Conservation (phyloP, 805 yeast genomes). For the Yamadazyma ubonensis region DNA sequence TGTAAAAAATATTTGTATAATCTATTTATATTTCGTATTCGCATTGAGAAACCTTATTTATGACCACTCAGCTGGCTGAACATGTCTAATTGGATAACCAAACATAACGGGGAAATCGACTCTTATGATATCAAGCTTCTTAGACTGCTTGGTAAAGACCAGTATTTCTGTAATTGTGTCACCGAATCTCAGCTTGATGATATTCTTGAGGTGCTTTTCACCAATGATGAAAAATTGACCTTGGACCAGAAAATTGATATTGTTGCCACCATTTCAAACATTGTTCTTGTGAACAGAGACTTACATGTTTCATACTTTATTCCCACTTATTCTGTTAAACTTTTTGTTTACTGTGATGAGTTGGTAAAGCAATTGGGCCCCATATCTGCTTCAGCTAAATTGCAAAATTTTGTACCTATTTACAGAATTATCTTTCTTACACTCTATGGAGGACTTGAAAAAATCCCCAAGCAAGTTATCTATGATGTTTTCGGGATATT, state of each 20-base stretch:
- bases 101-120: background rate
- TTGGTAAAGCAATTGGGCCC: constrained; percentile 10
- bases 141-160: constrained; percentile 16
- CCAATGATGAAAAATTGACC: background rate
- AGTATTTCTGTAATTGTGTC: constrained; percentile 17
- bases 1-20: too few species aligned
- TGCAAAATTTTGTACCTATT: constrained; percentile 19
- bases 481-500: constrained; percentile 15
- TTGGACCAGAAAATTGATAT: constrained; percentile 9
- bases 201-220: constrained; percentile 11
- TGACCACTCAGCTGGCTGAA: background rate
- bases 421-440: constrained; percentile 26
- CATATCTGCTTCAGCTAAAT: constrained; percentile 6
- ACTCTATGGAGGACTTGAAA: constrained; percentile 22
- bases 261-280: constrained; percentile 26
- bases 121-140: constrained; percentile 11
- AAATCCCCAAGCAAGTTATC: constrained; percentile 9
- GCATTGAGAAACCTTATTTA: too few species aligned
- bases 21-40: too few species aligned
- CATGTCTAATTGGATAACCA: constrained; percentile 1
- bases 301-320: constrained; percentile 22
- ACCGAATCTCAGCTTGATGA: constrained; percentile 11
- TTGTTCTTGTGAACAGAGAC: constrained; percentile 23
- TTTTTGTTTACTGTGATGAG: constrained; percentile 12
- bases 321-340: constrained; percentile 17